phyloP scores from a whole-genome alignment of 257 asterid genomes.

The Solanum lycopersicoides region DNA sequence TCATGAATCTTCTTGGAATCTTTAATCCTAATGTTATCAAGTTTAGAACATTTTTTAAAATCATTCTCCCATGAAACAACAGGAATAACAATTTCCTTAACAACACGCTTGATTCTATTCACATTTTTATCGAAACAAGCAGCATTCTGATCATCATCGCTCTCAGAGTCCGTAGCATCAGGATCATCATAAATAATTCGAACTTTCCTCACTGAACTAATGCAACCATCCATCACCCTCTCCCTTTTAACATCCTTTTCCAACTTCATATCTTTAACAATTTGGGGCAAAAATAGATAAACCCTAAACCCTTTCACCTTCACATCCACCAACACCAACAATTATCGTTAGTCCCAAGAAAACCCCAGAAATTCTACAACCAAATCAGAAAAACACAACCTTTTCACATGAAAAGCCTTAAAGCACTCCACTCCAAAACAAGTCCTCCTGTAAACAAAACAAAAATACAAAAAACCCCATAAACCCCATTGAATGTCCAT shows the following conservation, averaged over 20 bases:
- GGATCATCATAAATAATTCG: conserved; percentile 19
- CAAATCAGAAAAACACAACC: neutral
- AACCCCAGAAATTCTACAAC: neutral
- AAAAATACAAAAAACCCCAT: neutral
- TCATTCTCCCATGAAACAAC: neutral
- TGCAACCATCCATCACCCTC: neutral
- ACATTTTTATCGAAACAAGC: neutral
- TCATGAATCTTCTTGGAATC: neutral
- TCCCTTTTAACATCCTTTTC: neutral
- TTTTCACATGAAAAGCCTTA: conserved; percentile 4
- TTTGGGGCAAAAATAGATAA: neutral
- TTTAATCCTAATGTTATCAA: neutral
- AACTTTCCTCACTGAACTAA: conserved; percentile 1
- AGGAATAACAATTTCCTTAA: conserved; percentile 7
- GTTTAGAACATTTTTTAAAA: neutral
- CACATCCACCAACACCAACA: neutral
- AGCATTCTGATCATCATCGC: neutral
- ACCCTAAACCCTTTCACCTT: neutral
- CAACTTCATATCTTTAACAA: neutral
- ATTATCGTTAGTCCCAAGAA: conserved; percentile 6
- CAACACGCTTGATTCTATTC: conserved; percentile 1
- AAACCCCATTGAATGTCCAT: neutral
- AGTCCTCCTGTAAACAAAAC: neutral
- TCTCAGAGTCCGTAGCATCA: conserved; percentile 29
- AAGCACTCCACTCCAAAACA: conserved; percentile 9